A percentile compares a stretch with the other conserved stretches of the same genome.
These are phyloP conservation scores for Plasmodium cynomolgi DNA, from an alignment of 169 alveolate genomes.

Conservation along the genomic window DNA sequence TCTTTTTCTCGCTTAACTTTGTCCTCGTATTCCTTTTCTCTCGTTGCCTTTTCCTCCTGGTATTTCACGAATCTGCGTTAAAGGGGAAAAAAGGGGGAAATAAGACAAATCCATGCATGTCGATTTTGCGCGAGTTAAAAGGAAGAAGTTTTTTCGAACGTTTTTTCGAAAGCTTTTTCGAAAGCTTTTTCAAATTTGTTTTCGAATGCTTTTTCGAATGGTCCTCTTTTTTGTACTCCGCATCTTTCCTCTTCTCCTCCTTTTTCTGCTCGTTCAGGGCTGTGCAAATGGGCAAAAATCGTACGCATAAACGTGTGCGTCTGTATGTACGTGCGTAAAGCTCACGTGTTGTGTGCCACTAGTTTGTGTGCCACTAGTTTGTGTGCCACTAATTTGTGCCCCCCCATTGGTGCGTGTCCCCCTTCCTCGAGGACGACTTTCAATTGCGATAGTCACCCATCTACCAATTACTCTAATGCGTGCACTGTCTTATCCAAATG, in stretches of 20 bases:
- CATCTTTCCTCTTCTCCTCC: slow-evolving; percentile 52
- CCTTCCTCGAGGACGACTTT: not conserved
- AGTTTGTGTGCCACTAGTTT: not conserved
- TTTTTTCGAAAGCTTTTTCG: not conserved
- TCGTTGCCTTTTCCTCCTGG: slow-evolving; percentile 34
- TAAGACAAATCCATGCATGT: not conserved
- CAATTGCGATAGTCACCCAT: not conserved
- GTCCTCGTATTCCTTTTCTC: slow-evolving; percentile 70
- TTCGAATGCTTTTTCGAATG: not conserved
- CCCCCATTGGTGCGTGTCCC: not conserved
- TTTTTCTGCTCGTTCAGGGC: slow-evolving; percentile 23
- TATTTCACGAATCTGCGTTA: slow-evolving; percentile 26
- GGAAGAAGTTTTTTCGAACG: not conserved
- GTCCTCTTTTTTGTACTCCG: slow-evolving; percentile 33
- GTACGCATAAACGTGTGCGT: not conserved
- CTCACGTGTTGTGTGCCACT: not conserved
- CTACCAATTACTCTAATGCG: not conserved
- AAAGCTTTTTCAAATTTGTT: not conserved
- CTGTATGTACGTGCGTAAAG: not conserved
- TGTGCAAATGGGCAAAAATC: not conserved
- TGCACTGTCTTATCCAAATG: not conserved
- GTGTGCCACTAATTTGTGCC: not conserved
- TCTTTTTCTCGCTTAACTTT: slow-evolving; percentile 54
- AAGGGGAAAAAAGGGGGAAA: not conserved
- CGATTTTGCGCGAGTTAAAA: not conserved